Percentiles rank a stretch among this genome's conserved stretches.
phyloP scores from a whole-genome alignment of 345 rosid genomes.

The Anacardium occidentale region DNA sequence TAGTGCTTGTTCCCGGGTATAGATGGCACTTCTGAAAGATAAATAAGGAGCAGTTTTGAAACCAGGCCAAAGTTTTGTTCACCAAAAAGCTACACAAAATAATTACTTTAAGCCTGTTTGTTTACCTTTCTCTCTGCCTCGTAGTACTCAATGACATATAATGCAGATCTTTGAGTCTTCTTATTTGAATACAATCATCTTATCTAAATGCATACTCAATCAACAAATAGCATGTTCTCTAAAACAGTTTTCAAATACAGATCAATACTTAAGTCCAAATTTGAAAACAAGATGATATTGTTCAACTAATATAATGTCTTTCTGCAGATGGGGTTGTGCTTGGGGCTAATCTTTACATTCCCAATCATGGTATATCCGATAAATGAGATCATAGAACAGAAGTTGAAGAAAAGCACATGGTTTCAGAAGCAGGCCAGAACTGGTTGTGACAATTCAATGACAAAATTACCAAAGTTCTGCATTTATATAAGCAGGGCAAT shows the following conservation, averaged over 20 bases:
- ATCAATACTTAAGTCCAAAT: too few species aligned
- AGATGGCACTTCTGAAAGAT: neutral
- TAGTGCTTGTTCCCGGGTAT: neutral
- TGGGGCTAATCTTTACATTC: conserved; percentile 77
- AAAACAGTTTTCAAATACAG: too few species aligned
- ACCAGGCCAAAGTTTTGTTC: neutral
- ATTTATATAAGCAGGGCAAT: conserved; percentile 49
- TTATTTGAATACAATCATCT: conserved; percentile 12
- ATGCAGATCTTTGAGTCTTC: conserved; percentile 6
- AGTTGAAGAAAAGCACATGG: conserved; percentile 45
- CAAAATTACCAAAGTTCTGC: conserved; percentile 31
- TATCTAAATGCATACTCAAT: too few species aligned
- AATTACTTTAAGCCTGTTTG: conserved; percentile 17
- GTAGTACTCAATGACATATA: conserved; percentile 4
- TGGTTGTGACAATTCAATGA: conserved; percentile 29
- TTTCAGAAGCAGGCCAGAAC: conserved; percentile 36
- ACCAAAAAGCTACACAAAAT: neutral
- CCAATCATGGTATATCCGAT: conserved; percentile 89
- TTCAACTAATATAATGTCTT: neutral
- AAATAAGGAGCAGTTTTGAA: neutral
- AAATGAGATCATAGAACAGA: conserved; percentile 78
- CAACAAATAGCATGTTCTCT: too few species aligned
- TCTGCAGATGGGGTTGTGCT: conserved; percentile 76
- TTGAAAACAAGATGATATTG: too few species aligned
- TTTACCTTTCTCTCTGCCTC: conserved; percentile 21